A percentile compares a stretch with the other conserved stretches of the same genome.
Conservation (phyloP, 2,329 filamentous ascomycete species). For the Gaeumannomyces sp. region DNA sequence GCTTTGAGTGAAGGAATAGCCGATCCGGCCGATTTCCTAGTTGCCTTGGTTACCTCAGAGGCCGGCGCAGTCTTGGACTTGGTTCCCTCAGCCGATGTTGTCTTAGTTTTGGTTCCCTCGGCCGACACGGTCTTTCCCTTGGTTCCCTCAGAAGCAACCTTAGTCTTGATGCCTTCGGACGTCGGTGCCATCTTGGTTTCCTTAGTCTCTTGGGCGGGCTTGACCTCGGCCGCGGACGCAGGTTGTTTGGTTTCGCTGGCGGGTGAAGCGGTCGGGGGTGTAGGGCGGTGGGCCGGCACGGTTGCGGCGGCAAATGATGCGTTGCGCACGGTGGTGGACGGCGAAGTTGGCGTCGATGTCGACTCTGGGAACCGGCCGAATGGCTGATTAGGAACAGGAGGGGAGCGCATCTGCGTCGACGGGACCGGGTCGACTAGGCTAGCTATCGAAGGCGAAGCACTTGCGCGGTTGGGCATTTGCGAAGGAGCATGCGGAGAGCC, state of each 20-base stretch:
- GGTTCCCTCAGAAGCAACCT: constrained; percentile 10
- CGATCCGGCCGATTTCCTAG: background rate
- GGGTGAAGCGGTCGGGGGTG: constrained; percentile 28
- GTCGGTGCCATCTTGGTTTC: constrained; percentile 11
- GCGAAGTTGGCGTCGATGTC: constrained; percentile 25
- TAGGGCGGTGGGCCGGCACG: constrained; percentile 28
- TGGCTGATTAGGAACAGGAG: constrained; percentile 20
- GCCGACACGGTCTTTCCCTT: background rate
- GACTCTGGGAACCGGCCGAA: constrained; percentile 22
- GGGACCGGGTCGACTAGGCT: constrained; percentile 74
- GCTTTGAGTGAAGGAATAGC: background rate
- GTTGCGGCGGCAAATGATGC: constrained; percentile 16
- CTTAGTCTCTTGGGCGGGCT: constrained; percentile 10
- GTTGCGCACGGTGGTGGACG: constrained; percentile 22
- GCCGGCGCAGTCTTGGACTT: background rate
- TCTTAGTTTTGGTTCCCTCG: constrained; percentile 4
- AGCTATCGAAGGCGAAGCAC: constrained; percentile 84
- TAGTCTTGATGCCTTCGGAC: constrained; percentile 10
- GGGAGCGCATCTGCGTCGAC: constrained; percentile 27
- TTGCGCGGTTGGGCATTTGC: constrained; percentile 60
- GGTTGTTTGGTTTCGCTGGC: constrained; percentile 9
- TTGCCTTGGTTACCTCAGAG: constrained; percentile 4
- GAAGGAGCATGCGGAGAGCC: constrained; percentile 45
- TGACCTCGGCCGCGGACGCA: constrained; percentile 1
- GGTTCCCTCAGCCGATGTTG: background rate